phyloP scores from a whole-genome alignment of 1,284 basidiomycete genomes.

The Porogramme epimiltina region DNA sequence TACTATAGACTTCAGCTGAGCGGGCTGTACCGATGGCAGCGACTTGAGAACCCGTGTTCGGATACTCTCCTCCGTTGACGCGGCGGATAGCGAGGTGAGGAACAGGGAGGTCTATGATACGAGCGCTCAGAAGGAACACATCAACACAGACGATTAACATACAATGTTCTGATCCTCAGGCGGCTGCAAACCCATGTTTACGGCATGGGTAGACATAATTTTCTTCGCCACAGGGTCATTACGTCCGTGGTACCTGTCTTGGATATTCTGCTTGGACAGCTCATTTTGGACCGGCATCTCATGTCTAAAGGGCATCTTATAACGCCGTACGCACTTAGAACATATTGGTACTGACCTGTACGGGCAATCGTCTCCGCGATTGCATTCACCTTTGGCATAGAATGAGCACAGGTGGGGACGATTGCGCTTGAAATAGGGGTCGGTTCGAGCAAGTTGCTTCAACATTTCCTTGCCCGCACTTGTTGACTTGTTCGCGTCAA shows the following conservation, averaged over 20 bases:
- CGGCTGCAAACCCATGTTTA: conserved; percentile 79
- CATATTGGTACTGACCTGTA: conserved; percentile 57
- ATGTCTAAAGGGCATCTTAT: conserved; percentile 66
- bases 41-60: conserved; percentile 76
- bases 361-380: conserved; percentile 89
- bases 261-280: conserved; percentile 88
- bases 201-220: conserved; percentile 77
- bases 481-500: conserved; percentile 70
- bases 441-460: conserved; percentile 89
- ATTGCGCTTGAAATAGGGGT: conserved; percentile 97
- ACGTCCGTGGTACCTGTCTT: conserved; percentile 88
- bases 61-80: conserved; percentile 76
- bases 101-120: conserved; percentile 84
- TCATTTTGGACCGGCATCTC: conserved; percentile 86
- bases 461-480: conserved; percentile 94
- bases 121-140: conserved; percentile 7
- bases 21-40: conserved; percentile 68
- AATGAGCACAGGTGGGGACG: conserved; percentile 94
- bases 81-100: conserved; percentile 80
- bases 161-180: conserved; percentile 89
- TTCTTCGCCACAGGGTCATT: conserved; percentile 92
- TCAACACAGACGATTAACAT: conserved; percentile 35
- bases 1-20: conserved; percentile 81
- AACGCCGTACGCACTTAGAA: not conserved
- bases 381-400: conserved; percentile 95